Evolutionary conservation across 2,329 filamentous ascomycete species (phyloP), one percentile per base, ranked within the genome.

Genomic region (Thelonectria olida): DNA sequence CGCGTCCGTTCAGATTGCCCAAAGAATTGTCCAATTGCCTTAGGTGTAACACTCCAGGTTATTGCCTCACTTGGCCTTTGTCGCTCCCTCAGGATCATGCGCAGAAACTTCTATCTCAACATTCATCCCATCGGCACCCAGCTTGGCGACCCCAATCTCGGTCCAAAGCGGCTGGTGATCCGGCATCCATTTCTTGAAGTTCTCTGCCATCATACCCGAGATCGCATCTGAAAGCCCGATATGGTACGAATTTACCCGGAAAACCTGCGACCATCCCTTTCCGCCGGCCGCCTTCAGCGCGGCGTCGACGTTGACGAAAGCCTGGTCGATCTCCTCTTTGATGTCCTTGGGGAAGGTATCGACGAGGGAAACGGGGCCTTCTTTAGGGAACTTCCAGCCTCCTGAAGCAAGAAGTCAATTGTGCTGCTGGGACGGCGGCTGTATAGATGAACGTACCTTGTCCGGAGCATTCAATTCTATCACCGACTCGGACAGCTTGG

Each of bases 31-130:
- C 13, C 7, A 10, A 31, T 31, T 31, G 9, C 28, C 13, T 4
- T 3, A 31, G 28, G 7, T 28, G 27, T n/a, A 17, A 39, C 4
- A 19, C 17, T 19, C 12, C n/a, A 13, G 20, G 20, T 51, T 25
- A 23, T 15, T 13, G 10, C 15, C 41, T 31, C 49, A 17, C 27
- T 42, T 15, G 7, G 36, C 42, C 28, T 56, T 61, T 1, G 23
- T 25, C 15, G 38, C 28, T 2, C 45, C 59, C 8, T 68, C 58
- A 1, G 67, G 39, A 17, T 73, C 71, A 45, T 69, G 61, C 0
- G 82, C 82, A 13, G 72, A 70, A 19, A 85, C 84, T 69, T 88
- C 85, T 72, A 88, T 83, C 74, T 88, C 85, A 3, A 87, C 78
- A 27, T 74, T 67, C 85, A 88, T 88, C 12, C 73, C 76, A 10